phyloP scores from a whole-genome alignment of 2,329 filamentous ascomycete genomes.

The Colletotrichum tanaceti region DNA sequence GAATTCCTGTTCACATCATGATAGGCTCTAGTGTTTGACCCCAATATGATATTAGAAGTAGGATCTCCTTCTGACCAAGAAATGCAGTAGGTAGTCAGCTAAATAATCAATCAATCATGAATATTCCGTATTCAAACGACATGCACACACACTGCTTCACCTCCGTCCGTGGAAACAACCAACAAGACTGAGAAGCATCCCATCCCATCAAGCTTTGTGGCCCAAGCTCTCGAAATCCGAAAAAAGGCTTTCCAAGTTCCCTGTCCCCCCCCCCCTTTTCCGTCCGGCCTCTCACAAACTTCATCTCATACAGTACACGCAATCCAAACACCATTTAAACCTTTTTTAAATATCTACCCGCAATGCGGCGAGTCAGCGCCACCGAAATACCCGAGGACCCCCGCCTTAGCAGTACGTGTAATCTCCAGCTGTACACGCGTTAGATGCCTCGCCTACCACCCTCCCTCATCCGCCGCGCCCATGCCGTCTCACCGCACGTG shows the following conservation, averaged over 20 bases:
- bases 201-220: not conserved
- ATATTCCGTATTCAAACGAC: not conserved
- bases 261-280: not conserved
- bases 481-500: slow-evolving; percentile 65
- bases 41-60: too few relatives aligned
- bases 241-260: slow-evolving; percentile 7
- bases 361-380: slow-evolving; percentile 13
- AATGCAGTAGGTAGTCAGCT: too few relatives aligned
- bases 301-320: slow-evolving; percentile 1
- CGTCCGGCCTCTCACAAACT: not conserved
- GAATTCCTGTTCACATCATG: not conserved
- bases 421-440: slow-evolving; percentile 54
- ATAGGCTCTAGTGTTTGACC: not conserved
- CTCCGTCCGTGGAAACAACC: not conserved
- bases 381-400: not conserved
- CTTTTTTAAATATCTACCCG: not conserved
- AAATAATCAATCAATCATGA: not conserved
- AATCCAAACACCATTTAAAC: not conserved
- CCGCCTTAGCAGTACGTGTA: not conserved
- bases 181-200: not conserved
- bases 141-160: too few relatives aligned
- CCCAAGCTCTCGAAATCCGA: slow-evolving; percentile 25
- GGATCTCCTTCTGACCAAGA: too few relatives aligned
- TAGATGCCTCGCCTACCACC: slow-evolving; percentile 73
- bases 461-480: slow-evolving; percentile 65